These are phyloP conservation scores for Tarenaya hassleriana DNA, from an alignment of 345 rosid species.

Conservation along the genomic window DNA sequence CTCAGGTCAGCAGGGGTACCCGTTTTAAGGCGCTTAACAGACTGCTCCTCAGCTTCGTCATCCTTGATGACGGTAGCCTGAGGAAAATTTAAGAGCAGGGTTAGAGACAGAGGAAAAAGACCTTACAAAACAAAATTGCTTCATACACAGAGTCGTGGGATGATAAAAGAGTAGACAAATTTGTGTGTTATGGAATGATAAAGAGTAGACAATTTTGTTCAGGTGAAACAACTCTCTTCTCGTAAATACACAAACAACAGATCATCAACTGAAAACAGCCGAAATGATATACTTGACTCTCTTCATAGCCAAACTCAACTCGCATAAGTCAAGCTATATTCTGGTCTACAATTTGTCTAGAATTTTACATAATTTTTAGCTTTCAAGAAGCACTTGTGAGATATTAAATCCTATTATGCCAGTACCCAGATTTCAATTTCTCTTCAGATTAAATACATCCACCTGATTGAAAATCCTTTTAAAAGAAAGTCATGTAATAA, in stretches of 20 bases:
- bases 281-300: slow-evolving; percentile 3
- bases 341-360: slow-evolving; percentile 9
- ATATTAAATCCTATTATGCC: slow-evolving; percentile 13
- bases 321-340: not conserved
- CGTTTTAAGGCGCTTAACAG: slow-evolving; percentile 53
- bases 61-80: slow-evolving; percentile 71
- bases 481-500: not conserved
- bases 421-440: slow-evolving; percentile 5
- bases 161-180: no score
- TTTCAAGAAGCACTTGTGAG: slow-evolving; percentile 4
- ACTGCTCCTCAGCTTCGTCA: slow-evolving; percentile 52
- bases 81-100: slow-evolving; percentile 27
- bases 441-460: slow-evolving; percentile 12
- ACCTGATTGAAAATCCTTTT: not conserved
- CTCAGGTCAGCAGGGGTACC: slow-evolving; percentile 39
- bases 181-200: slow-evolving; percentile 2
- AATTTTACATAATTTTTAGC: not conserved
- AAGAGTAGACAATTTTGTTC: slow-evolving; percentile 10
- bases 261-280: slow-evolving; percentile 15
- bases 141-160: no score
- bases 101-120: slow-evolving; percentile 6
- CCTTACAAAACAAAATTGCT: not conserved
- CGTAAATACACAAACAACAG: no score
- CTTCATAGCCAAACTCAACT: slow-evolving; percentile 4
- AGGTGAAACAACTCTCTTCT: no score